These are phyloP conservation scores for Eucalyptus virginea DNA, from an alignment of 345 rosid genomes.

Conservation along the genomic window DNA sequence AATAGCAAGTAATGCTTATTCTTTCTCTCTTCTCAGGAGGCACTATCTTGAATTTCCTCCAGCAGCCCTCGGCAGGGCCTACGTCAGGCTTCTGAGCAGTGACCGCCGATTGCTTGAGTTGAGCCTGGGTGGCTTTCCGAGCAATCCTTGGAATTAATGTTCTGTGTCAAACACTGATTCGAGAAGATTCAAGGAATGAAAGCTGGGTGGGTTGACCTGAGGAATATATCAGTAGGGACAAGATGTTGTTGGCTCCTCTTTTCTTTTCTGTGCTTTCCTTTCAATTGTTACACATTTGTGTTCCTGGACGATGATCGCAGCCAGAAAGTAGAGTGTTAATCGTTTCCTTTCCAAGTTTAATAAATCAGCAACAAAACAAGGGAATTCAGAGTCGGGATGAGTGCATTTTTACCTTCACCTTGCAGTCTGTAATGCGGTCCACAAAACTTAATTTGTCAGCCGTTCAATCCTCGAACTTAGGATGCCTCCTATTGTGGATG, in stretches of 20 bases:
- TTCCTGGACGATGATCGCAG: not conserved
- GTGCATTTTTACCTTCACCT: not conserved
- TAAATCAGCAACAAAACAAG: not conserved
- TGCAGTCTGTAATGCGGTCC: not conserved
- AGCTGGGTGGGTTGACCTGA: not conserved
- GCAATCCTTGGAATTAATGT: not conserved
- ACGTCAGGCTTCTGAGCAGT: slow-evolving; percentile 28
- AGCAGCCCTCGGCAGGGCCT: slow-evolving; percentile 29
- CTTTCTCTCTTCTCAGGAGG: slow-evolving; percentile 15
- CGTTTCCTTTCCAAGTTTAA: not conserved
- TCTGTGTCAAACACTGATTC: not conserved
- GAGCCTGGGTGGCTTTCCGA: slow-evolving; percentile 7
- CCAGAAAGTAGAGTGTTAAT: not conserved
- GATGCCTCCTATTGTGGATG: not conserved
- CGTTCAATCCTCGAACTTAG: not conserved
- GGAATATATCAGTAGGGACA: not conserved
- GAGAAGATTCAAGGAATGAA: not conserved
- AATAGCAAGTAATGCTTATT: not conserved
- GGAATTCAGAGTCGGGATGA: not conserved
- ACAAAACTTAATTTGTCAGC: not conserved
- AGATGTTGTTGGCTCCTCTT: not conserved
- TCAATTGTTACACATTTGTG: not conserved
- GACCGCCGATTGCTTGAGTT: slow-evolving; percentile 15
- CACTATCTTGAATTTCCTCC: slow-evolving; percentile 31
- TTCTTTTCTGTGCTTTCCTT: not conserved